Conservation (phyloP, 257 asterid species). For the Henckelia pumila region DNA sequence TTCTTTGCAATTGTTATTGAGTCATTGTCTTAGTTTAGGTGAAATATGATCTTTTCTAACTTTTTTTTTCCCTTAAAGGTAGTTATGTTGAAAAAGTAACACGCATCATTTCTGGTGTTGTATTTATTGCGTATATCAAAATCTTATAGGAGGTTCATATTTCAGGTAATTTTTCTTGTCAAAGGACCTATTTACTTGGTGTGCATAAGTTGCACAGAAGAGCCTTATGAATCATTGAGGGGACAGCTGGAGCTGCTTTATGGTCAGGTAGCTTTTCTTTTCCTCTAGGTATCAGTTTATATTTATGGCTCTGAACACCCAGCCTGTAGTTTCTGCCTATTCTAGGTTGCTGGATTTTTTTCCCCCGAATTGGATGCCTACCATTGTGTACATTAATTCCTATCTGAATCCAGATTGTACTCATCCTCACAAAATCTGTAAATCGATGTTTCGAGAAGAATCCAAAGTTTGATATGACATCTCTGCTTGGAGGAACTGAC, state of each 20-base stretch:
- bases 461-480: slow-evolving; percentile 93
- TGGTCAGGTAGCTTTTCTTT: slow-evolving; percentile 63
- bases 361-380: background rate
- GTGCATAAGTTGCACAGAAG: slow-evolving; percentile 98
- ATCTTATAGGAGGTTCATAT: slow-evolving; percentile 18
- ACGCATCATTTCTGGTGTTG: background rate
- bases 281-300: background rate
- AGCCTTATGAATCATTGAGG: slow-evolving; percentile 82
- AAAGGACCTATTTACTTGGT: slow-evolving; percentile 98
- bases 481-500: slow-evolving; percentile 98
- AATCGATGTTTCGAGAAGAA: slow-evolving; percentile 96
- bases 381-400: slow-evolving; percentile 26
- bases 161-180: slow-evolving; percentile 89
- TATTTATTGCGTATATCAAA: background rate
- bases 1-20: slow-evolving; percentile 1
- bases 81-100: background rate
- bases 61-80: background rate
- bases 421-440: slow-evolving; percentile 92
- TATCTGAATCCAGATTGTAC: slow-evolving; percentile 72
- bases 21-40: background rate
- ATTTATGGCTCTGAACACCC: slow-evolving; percentile 5
- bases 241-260: slow-evolving; percentile 89
- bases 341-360: slow-evolving; percentile 9
- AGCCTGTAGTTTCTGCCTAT: background rate
- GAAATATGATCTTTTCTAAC: background rate